Evolutionary conservation across 2,329 filamentous ascomycete genomes (phyloP).

Genomic region (Alternaria metachromatica): DNA sequence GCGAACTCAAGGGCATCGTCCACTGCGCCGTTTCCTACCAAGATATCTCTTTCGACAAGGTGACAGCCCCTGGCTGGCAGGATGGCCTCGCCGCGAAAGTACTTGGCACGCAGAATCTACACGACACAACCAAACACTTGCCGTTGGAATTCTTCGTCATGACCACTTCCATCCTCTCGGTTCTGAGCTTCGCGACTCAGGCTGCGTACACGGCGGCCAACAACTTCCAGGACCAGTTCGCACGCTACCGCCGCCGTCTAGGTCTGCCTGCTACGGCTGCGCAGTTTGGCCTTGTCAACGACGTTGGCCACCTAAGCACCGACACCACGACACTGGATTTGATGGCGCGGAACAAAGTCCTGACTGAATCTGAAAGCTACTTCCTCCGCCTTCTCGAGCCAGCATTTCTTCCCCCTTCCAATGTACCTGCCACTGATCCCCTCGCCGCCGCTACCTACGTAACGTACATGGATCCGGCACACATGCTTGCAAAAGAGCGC

Average conservation of each 20-base stretch:
- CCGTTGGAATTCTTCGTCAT: slow-evolving; percentile 39
- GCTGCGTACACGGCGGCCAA: slow-evolving; percentile 30
- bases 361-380: neutral
- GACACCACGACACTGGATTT: slow-evolving; percentile 5
- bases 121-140: slow-evolving; percentile 16
- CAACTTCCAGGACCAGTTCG: slow-evolving; percentile 30
- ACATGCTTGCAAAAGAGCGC: neutral
- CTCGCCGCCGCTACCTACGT: slow-evolving; percentile 29
- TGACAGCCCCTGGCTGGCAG: neutral
- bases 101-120: slow-evolving; percentile 33
- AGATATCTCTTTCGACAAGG: slow-evolving; percentile 12
- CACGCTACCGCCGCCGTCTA: slow-evolving; percentile 16
- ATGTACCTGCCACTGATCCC: slow-evolving; percentile 23
- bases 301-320: slow-evolving; percentile 20
- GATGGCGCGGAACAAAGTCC: slow-evolving; percentile 16
- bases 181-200: slow-evolving; percentile 23
- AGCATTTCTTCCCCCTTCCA: slow-evolving; percentile 17
- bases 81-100: slow-evolving; percentile 32
- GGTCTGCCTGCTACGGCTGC: slow-evolving; percentile 26
- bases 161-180: slow-evolving; percentile 20
- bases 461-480: slow-evolving; percentile 36
- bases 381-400: slow-evolving; percentile 18
- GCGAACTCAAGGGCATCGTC: slow-evolving; percentile 20
- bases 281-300: slow-evolving; percentile 34
- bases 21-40: slow-evolving; percentile 14